Percentiles rank a stretch among this genome's conserved stretches.
Conservation (phyloP, 495 filamentous ascomycete genomes). For the Hyaloscypha hepaticicola region DNA sequence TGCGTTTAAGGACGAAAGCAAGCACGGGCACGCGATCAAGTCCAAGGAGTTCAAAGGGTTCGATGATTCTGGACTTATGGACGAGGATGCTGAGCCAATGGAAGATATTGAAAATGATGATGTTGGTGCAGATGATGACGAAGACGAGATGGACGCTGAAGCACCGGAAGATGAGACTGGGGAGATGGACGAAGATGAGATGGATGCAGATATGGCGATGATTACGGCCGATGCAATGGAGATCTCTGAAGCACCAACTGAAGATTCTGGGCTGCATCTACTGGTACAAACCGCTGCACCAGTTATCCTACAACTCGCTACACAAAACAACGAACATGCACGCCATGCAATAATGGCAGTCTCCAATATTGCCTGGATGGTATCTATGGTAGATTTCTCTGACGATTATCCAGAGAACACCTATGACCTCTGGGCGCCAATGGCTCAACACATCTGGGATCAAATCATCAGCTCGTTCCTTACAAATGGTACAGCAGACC, state of each 20-base stretch:
- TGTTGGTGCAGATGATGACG: constrained; percentile 35
- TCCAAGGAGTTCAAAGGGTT: constrained; percentile 37
- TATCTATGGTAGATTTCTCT: constrained; percentile 49
- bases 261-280: constrained; percentile 46
- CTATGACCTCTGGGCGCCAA: constrained; percentile 45
- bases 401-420: constrained; percentile 34
- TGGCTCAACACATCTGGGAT: constrained; percentile 52
- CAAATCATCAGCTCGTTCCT: constrained; percentile 51
- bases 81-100: constrained; percentile 13
- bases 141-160: constrained; percentile 31
- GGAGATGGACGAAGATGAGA: constrained; percentile 44
- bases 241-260: constrained; percentile 36
- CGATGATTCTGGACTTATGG: constrained; percentile 27
- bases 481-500: constrained; percentile 54
- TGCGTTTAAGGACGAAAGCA: constrained; percentile 30
- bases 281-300: constrained; percentile 52
- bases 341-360: constrained; percentile 50
- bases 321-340: constrained; percentile 32
- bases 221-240: constrained; percentile 48
- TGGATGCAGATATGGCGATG: constrained; percentile 58
- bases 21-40: neutral
- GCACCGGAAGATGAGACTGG: constrained; percentile 24
- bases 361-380: constrained; percentile 62
- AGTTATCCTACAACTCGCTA: constrained; percentile 43
- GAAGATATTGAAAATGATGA: constrained; percentile 30